These are phyloP conservation scores for Scedosporium aurantiacum DNA, from an alignment of 2,329 filamentous ascomycete genomes.

Conservation along the genomic window DNA sequence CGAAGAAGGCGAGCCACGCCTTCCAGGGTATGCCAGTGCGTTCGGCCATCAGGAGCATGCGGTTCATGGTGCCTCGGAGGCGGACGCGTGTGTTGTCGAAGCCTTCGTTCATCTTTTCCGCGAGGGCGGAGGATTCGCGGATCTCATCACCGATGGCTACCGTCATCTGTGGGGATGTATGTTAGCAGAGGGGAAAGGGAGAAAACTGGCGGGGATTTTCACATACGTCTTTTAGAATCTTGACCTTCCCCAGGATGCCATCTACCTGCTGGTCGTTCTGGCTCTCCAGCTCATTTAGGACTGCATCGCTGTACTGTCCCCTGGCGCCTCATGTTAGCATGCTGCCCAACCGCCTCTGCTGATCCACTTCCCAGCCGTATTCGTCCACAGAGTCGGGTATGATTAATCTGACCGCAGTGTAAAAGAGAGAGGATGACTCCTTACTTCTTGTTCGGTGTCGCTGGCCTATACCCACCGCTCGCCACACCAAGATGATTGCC, in stretches of 20 bases:
- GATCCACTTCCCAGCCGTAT: not conserved
- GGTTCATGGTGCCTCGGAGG: slow-evolving; percentile 85
- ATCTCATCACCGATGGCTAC: slow-evolving; percentile 93
- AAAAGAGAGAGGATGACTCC: slow-evolving; percentile 11
- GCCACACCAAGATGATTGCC: slow-evolving; percentile 14
- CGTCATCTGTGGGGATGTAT: slow-evolving; percentile 52
- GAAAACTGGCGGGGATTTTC: no score
- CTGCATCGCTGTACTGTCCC: slow-evolving; percentile 86
- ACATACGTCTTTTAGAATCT: slow-evolving; percentile 75
- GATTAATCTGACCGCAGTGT: not conserved
- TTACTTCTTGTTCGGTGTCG: slow-evolving; percentile 61
- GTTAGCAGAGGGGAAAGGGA: not conserved
- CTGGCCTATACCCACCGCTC: slow-evolving; percentile 42
- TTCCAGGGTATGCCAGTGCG: slow-evolving; percentile 91
- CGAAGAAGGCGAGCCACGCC: slow-evolving; percentile 85
- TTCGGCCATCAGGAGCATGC: slow-evolving; percentile 94
- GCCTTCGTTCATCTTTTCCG: slow-evolving; percentile 90
- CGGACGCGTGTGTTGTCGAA: slow-evolving; percentile 78
- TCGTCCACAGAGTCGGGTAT: not conserved
- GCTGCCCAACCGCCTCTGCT: no score
- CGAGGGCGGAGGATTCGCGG: slow-evolving; percentile 73
- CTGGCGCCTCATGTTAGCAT: slow-evolving; percentile 26
- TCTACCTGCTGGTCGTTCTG: slow-evolving; percentile 88
- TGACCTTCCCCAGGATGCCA: slow-evolving; percentile 84
- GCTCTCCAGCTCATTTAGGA: slow-evolving; percentile 85